Base-by-base conservation (phyloP, 192 early-diverging fungal species). In the Entomortierella beljakovae region DNA sequence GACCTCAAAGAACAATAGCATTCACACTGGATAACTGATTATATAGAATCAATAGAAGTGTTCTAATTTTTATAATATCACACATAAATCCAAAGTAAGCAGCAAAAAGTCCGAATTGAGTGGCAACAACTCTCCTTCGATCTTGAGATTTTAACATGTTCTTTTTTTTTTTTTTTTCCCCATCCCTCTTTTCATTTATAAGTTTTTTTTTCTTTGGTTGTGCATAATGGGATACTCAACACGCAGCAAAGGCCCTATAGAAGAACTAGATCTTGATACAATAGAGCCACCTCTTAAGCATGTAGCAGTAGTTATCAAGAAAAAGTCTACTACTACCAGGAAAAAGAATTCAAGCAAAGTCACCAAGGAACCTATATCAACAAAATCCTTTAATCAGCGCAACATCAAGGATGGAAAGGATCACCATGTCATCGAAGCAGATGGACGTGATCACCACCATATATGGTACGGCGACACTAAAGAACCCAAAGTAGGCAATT, bases 371-470 rank as follows among this genome's bases (percentile, higher is more conserved):
- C 23, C 11, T 10, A 51, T 31, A 16, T 4, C 32, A 23, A 31
- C 5, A 35, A 51, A n/a, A n/a, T n/a, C n/a, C n/a, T n/a, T n/a
- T n/a, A n/a, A n/a, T n/a, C n/a, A n/a, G n/a, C n/a, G n/a, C n/a
- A n/a, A n/a, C n/a, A n/a, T 23, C 10, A 40, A 33, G 23, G 51
- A 54, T 38, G 51, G 33, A 20, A 15, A 31, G 11, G 20, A 46
- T 58, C 50, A 65, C 51, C 65, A 68, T 23, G 29, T 57, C 0
- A 23, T 57, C 28, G 65, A 68, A 26, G 9, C 63, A 5, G 61
- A 77, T 31, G 74, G 60, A 6, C 54, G 23, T 1, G 61, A 77
- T 33, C 65, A 33, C 23, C 74, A 69, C n/a, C 74, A 77, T 25
- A 49, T 77, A 37, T 65, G 64, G 51, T 15, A 8, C 51, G 9